Evolutionary conservation across 345 rosid genomes (phyloP).

Genomic region (Hevea brasiliensis): DNA sequence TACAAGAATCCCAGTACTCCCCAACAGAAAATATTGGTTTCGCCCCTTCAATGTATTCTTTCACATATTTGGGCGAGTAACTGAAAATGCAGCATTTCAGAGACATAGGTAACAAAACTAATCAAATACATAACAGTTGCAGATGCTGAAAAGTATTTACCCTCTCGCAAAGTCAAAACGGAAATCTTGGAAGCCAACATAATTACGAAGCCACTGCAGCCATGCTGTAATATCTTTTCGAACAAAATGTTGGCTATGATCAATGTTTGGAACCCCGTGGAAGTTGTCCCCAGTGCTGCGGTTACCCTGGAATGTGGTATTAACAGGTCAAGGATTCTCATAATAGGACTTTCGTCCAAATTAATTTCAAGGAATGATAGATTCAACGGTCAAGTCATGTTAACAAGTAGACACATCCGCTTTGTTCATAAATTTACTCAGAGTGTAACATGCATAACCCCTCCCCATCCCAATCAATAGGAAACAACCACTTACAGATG

Average conservation of each 20-base stretch:
- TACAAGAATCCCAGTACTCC: slow-evolving; percentile 94
- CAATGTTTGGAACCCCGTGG: slow-evolving; percentile 89
- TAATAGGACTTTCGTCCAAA: neutral
- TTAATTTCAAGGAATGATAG: neutral
- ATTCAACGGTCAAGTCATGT: neutral
- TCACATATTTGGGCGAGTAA: slow-evolving; percentile 74
- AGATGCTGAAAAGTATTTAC: slow-evolving; percentile 35
- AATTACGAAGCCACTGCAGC: slow-evolving; percentile 70
- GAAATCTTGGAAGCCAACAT: slow-evolving; percentile 78
- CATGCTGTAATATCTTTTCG: slow-evolving; percentile 75
- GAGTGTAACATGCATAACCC: neutral
- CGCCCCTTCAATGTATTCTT: slow-evolving; percentile 81
- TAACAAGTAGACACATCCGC: neutral
- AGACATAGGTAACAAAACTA: slow-evolving; percentile 7
- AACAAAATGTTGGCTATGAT: slow-evolving; percentile 81
- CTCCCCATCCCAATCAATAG: neutral
- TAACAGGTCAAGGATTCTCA: slow-evolving; percentile 10
- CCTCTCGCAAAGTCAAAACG: slow-evolving; percentile 94
- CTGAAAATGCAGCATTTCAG: slow-evolving; percentile 37
- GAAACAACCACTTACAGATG: neutral
- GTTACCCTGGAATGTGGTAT: slow-evolving; percentile 52
- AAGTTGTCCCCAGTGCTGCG: slow-evolving; percentile 92
- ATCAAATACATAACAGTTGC: neutral
- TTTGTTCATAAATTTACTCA: neutral
- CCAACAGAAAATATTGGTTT: slow-evolving; percentile 86